phyloP scores from a whole-genome alignment of 2,329 filamentous ascomycete species.

The Lomentospora prolificans region DNA sequence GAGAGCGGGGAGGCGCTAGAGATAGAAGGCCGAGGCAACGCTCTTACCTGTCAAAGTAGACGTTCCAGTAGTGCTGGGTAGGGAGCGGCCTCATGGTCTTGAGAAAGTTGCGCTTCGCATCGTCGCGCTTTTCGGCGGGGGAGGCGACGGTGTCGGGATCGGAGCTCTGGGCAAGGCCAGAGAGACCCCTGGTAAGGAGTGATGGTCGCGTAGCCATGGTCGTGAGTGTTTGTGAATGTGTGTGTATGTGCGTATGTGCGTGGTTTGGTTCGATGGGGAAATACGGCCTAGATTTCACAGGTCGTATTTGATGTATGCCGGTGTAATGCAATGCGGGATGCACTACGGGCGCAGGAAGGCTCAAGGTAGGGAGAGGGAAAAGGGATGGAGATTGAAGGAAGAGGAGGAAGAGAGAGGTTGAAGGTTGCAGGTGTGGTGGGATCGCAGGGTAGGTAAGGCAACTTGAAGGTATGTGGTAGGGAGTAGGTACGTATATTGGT shows the following conservation, averaged over 20 bases:
- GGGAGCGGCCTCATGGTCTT: slow-evolving; percentile 63
- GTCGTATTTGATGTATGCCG: neutral
- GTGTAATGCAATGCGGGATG: neutral
- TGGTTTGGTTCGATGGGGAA: neutral
- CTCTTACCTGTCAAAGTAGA: slow-evolving; percentile 53
- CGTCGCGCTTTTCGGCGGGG: slow-evolving; percentile 63
- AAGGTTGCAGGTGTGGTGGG: slow-evolving; percentile 2
- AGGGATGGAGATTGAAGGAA: neutral
- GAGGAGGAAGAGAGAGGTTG: neutral
- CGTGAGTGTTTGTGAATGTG: slow-evolving; percentile 7
- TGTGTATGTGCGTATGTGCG: neutral
- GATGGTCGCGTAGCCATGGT: slow-evolving; percentile 47
- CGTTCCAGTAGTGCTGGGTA: slow-evolving; percentile 72
- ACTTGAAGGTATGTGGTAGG: neutral
- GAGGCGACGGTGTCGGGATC: slow-evolving; percentile 52
- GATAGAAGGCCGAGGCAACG: neutral
- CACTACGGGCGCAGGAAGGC: neutral
- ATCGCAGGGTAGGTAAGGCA: neutral
- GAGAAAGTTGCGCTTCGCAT: slow-evolving; percentile 75
- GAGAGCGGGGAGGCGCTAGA: slow-evolving; percentile 3
- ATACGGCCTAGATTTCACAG: too few species aligned
- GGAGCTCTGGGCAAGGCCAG: slow-evolving; percentile 49
- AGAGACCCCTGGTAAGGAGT: slow-evolving; percentile 54
- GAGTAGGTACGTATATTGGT: neutral
- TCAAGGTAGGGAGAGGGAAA: neutral